Conservation (phyloP, 2,329 filamentous ascomycete species). For the Davidsoniella eucalypti region DNA sequence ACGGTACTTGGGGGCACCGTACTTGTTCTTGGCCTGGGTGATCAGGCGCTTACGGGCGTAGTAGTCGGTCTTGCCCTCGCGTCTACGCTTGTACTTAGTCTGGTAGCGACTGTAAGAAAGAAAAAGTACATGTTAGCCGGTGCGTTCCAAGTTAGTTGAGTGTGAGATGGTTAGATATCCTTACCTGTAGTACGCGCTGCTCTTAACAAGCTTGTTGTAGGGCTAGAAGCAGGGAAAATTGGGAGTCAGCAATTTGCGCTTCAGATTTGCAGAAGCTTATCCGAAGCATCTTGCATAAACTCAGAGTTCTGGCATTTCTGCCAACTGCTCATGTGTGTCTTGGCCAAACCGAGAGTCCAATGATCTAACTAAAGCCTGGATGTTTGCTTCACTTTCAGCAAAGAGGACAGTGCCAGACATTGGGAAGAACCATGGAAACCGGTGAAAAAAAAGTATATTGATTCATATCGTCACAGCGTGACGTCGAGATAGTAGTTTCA, state of each 20-base stretch:
- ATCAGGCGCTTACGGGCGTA: constrained; percentile 99
- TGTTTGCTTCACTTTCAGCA: no score
- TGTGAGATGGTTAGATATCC: constrained; percentile 17
- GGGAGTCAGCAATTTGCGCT: constrained; percentile 99
- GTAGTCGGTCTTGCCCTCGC: constrained; percentile 98
- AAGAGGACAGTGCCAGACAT: no score
- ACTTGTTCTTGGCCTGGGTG: constrained; percentile 99
- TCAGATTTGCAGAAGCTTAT: constrained; percentile 44
- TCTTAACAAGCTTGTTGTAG: constrained; percentile 94
- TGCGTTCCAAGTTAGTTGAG: background rate
- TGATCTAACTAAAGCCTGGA: background rate
- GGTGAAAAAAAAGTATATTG: constrained; percentile 4
- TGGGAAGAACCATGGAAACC: background rate
- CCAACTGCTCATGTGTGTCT: constrained; percentile 15
- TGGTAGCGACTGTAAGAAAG: constrained; percentile 68
- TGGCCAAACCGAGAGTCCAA: constrained; percentile 11
- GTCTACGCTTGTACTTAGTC: constrained; percentile 98
- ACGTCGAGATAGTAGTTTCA: constrained; percentile 17
- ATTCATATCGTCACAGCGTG: no score
- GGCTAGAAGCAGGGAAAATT: constrained; percentile 38
- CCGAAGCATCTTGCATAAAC: constrained; percentile 99
- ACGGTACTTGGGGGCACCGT: constrained; percentile 99
- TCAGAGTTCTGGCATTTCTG: constrained; percentile 35
- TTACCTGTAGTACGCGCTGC: constrained; percentile 97
- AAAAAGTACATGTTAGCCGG: constrained; percentile 18